These are phyloP conservation scores for Boletus nobilissimus DNA, from an alignment of 1,284 basidiomycete genomes.

Conservation along the genomic window DNA sequence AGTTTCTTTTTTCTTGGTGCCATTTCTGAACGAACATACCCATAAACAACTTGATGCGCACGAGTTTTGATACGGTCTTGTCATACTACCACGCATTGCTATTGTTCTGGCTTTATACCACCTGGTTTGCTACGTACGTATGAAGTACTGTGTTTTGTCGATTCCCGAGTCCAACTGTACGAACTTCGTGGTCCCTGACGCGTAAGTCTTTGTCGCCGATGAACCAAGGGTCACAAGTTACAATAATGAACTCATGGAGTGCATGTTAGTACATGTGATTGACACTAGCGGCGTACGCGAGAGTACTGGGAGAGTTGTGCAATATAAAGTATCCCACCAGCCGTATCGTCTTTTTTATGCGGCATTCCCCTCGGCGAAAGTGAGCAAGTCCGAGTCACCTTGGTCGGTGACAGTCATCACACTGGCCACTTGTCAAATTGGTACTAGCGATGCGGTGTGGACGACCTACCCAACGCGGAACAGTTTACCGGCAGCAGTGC, in stretches of 20 bases:
- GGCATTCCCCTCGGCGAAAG: constrained; percentile 73
- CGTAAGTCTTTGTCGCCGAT: too few species aligned
- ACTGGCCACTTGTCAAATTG: constrained; percentile 54
- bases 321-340: constrained; percentile 19
- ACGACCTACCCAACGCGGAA: constrained; percentile 94
- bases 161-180: too few species aligned
- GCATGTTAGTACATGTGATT: constrained; percentile 22
- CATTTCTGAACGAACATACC: background rate
- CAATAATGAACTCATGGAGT: background rate
- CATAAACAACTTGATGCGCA: background rate
- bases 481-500: constrained; percentile 98
- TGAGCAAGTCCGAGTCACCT: constrained; percentile 95
- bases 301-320: background rate
- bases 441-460: background rate
- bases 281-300: constrained; percentile 4
- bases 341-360: constrained; percentile 46
- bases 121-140: too few species aligned
- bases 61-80: background rate
- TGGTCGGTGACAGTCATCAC: constrained; percentile 98
- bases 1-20: background rate
- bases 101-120: too few species aligned
- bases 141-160: background rate
- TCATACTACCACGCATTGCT: background rate
- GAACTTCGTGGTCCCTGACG: too few species aligned
- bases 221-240: background rate